Conservation (phyloP, 2,329 filamentous ascomycete species). For the Alternaria sp. region DNA sequence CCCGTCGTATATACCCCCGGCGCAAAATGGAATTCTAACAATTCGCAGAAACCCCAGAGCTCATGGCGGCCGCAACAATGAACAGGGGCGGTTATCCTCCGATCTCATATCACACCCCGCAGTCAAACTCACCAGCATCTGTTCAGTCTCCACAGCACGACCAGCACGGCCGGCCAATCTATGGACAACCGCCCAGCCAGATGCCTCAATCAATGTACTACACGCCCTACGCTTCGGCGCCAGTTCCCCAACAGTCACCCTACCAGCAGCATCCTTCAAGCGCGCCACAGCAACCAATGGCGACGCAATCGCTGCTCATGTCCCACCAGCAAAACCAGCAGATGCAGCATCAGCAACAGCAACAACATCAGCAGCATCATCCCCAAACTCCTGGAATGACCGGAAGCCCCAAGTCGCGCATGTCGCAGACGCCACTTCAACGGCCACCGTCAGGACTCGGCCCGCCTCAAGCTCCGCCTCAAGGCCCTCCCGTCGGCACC, state of each 20-base stretch:
- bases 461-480: constrained; percentile 48
- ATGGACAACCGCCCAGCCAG: constrained; percentile 78
- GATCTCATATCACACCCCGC: constrained; percentile 87
- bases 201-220: constrained; percentile 87
- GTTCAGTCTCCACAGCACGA: constrained; percentile 93
- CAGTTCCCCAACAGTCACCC: constrained; percentile 61
- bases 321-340: constrained; percentile 56
- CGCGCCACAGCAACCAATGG: constrained; percentile 63
- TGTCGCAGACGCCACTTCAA: constrained; percentile 61
- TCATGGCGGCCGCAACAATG: constrained; percentile 72
- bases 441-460: constrained; percentile 60
- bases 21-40: constrained; percentile 51
- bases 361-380: constrained; percentile 55
- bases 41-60: constrained; percentile 73
- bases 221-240: constrained; percentile 55
- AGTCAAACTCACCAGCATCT: constrained; percentile 92
- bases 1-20: constrained; percentile 1
- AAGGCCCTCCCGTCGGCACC: constrained; percentile 50
- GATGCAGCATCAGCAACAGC: constrained; percentile 48
- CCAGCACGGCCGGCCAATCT: constrained; percentile 81
- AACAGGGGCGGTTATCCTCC: constrained; percentile 75
- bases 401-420: constrained; percentile 62
- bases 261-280: constrained; percentile 63
- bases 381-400: constrained; percentile 64
- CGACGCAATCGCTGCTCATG: constrained; percentile 57